phyloP scores from a whole-genome alignment of 192 early-diverging fungal species.

The Entrophospora sp. region DNA sequence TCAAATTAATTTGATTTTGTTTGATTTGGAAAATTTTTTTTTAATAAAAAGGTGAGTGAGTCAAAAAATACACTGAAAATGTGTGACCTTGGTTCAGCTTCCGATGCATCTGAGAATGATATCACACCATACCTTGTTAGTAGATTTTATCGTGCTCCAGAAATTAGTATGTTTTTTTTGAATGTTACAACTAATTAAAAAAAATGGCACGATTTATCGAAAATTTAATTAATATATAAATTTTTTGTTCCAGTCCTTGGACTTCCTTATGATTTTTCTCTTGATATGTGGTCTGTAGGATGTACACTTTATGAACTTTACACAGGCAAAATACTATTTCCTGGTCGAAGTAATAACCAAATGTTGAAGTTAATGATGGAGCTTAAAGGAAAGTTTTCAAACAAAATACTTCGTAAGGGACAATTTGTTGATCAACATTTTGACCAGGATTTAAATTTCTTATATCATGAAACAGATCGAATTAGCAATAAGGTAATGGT shows the following conservation, averaged over 20 bases:
- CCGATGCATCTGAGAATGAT: conserved; percentile 79
- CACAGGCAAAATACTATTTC: conserved; percentile 92
- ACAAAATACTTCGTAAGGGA: conserved; percentile 74
- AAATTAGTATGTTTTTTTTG: conserved; percentile 66
- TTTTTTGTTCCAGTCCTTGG: conserved; percentile 64
- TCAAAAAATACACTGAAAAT: conserved; percentile 74
- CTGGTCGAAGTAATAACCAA: conserved; percentile 90
- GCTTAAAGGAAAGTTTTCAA: conserved; percentile 77
- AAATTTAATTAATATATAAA: too few species aligned
- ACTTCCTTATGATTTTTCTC: conserved; percentile 71
- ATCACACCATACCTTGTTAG: conserved; percentile 94
- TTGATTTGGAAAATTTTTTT: not conserved
- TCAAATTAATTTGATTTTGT: too few species aligned
- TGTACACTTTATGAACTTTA: conserved; percentile 92
- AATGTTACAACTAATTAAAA: not conserved
- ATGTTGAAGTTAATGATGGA: conserved; percentile 95
- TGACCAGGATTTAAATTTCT: conserved; percentile 66
- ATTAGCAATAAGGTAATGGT: conserved; percentile 41
- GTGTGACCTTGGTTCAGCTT: conserved; percentile 91
- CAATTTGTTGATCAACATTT: conserved; percentile 82
- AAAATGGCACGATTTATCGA: too few species aligned
- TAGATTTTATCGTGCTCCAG: conserved; percentile 94
- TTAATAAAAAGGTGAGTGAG: conserved; percentile 43
- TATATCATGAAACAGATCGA: conserved; percentile 52
- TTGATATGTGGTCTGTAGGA: conserved; percentile 96